A percentile compares a stretch with the other conserved stretches of the same genome.
Evolutionary conservation across 345 rosid species (phyloP).

Genomic region (Hypericum perforatum): DNA sequence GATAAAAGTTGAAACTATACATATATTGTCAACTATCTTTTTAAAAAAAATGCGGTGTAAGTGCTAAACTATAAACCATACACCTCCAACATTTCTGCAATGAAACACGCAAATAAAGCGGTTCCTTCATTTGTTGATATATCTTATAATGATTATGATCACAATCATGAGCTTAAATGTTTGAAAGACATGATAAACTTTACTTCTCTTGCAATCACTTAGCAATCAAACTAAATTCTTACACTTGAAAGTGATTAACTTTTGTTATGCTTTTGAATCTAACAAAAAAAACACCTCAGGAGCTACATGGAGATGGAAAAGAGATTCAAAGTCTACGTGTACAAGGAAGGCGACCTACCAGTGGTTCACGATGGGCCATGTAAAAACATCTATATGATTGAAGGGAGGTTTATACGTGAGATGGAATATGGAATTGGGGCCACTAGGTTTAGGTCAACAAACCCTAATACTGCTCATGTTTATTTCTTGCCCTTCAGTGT

Average conservation of each 20-base stretch:
- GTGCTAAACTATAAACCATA: too few species aligned
- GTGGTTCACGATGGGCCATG: constrained; percentile 72
- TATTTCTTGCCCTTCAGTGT: constrained; percentile 87
- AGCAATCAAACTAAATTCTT: too few species aligned
- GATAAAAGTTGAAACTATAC: too few species aligned
- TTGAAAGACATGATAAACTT: too few species aligned
- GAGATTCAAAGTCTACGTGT: constrained; percentile 56
- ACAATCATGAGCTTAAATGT: neutral
- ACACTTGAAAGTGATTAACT: neutral
- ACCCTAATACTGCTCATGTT: constrained; percentile 50
- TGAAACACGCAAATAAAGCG: constrained; percentile 6
- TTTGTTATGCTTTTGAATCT: neutral
- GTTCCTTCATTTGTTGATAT: constrained; percentile 5
- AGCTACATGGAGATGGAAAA: constrained; percentile 65
- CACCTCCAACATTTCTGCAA: too few species aligned
- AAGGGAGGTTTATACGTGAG: constrained; percentile 81
- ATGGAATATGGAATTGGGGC: constrained; percentile 38
- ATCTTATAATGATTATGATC: neutral
- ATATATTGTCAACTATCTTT: too few species aligned
- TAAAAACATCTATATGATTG: constrained; percentile 64
- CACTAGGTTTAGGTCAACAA: constrained; percentile 40
- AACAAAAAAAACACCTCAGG: constrained; percentile 20
- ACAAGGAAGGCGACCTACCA: constrained; percentile 61
- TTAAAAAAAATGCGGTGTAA: too few species aligned
- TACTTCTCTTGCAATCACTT: too few species aligned